Percentiles rank a stretch among this genome's conserved stretches.
These are phyloP conservation scores for Trifolium pratense DNA, from an alignment of 306 rosid genomes.

Conservation along the genomic window DNA sequence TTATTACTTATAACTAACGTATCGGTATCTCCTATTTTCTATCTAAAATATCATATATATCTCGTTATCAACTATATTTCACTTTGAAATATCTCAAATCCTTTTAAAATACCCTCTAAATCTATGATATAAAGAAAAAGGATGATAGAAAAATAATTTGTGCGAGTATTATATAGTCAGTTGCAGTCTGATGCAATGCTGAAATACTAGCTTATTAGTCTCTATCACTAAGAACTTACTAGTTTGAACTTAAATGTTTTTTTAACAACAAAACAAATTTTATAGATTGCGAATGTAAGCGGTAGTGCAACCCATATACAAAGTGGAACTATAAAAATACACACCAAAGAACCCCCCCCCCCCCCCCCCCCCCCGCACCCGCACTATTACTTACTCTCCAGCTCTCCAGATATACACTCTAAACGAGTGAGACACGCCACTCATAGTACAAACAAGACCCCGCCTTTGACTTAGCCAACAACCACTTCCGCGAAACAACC, in stretches of 20 bases:
- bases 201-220: not conserved
- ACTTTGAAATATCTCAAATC: not conserved
- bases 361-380: no score
- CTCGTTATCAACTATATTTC: not conserved
- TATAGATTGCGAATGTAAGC: not conserved
- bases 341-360: no score
- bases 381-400: no score
- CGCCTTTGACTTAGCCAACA: not conserved
- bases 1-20: not conserved
- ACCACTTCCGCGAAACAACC: not conserved
- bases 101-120: no score
- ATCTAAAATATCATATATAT: not conserved
- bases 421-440: not conserved
- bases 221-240: constrained; percentile 5
- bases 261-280: not conserved
- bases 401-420: no score
- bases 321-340: not conserved
- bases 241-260: not conserved
- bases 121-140: not conserved
- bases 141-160: not conserved
- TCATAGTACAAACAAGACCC: not conserved
- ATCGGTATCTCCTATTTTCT: not conserved
- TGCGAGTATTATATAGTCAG: not conserved
- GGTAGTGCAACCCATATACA: not conserved
- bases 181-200: not conserved